These are phyloP conservation scores for Trypanosoma mega DNA, from an alignment of 208 protist genomes.

Conservation along the genomic window DNA sequence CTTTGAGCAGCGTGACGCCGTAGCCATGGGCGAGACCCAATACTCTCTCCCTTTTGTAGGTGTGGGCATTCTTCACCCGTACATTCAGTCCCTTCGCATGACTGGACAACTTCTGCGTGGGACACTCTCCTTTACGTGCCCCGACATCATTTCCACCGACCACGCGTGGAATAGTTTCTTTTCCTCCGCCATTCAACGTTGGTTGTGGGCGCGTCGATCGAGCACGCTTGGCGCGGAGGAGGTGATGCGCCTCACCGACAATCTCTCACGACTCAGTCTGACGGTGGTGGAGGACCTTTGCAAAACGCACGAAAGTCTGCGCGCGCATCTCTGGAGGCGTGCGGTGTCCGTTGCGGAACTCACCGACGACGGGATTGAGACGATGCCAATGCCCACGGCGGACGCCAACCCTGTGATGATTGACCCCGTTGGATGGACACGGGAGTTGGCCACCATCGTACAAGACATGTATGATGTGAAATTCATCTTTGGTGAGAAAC, in stretches of 20 bases:
- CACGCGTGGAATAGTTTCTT: constrained; percentile 61
- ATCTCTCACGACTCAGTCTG: constrained; percentile 68
- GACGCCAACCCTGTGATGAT: constrained; percentile 61
- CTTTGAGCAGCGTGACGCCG: constrained; percentile 60
- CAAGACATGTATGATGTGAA: constrained; percentile 45
- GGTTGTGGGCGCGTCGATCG: constrained; percentile 57
- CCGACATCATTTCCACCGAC: constrained; percentile 53
- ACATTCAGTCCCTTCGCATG: constrained; percentile 36
- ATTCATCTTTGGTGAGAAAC: constrained; percentile 54
- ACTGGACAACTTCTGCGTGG: constrained; percentile 42
- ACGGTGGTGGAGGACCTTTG: constrained; percentile 51
- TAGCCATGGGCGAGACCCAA: constrained; percentile 52
- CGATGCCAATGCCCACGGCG: constrained; percentile 35
- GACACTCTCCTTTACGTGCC: constrained; percentile 42
- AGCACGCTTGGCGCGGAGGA: constrained; percentile 42
- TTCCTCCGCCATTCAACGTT: constrained; percentile 55
- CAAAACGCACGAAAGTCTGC: constrained; percentile 49
- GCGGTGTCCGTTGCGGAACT: constrained; percentile 25
- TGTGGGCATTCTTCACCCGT: constrained; percentile 67
- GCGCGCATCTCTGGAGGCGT: constrained; percentile 40
- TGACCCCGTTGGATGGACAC: constrained; percentile 76
- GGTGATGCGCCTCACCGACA: constrained; percentile 71
- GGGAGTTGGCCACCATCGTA: constrained; percentile 53
- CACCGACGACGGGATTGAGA: not conserved
- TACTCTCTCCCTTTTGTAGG: constrained; percentile 71